Conservation (phyloP, 257 asterid species). For the Coffea eugenioides region DNA sequence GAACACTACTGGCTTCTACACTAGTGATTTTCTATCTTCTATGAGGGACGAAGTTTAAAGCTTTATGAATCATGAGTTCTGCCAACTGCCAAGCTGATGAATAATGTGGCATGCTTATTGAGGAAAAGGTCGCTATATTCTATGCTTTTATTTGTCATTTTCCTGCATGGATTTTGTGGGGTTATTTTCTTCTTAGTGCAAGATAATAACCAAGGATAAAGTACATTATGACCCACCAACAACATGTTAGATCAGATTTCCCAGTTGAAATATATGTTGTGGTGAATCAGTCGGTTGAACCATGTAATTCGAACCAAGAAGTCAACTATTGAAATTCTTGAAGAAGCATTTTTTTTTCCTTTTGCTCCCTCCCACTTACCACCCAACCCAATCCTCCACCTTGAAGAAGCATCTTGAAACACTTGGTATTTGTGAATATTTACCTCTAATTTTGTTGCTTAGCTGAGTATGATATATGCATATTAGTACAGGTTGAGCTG, state of each 20-base stretch:
- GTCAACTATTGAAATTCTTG: not conserved
- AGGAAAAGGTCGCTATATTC: conserved; percentile 9
- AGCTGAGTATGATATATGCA: too few species aligned
- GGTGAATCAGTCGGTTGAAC: not conserved
- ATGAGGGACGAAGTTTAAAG: not conserved
- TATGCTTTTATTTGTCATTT: conserved; percentile 16
- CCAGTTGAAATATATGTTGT: not conserved
- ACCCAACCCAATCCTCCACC: too few species aligned
- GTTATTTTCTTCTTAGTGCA: not conserved
- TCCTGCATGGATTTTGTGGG: not conserved
- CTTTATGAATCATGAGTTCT: not conserved
- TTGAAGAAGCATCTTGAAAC: not conserved
- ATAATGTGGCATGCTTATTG: not conserved
- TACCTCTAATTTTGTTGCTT: too few species aligned
- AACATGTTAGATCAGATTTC: not conserved
- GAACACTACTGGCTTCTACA: not conserved
- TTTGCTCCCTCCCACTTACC: too few species aligned
- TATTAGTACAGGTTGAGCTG: too few species aligned
- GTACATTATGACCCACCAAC: not conserved
- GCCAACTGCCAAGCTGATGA: not conserved
- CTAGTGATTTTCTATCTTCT: not conserved
- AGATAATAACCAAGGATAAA: not conserved
- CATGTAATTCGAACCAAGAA: not conserved
- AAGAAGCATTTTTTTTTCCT: too few species aligned
- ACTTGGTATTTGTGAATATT: too few species aligned